Conservation (phyloP, 2,329 filamentous ascomycete genomes). For the Pseudopithomyces chartarum region DNA sequence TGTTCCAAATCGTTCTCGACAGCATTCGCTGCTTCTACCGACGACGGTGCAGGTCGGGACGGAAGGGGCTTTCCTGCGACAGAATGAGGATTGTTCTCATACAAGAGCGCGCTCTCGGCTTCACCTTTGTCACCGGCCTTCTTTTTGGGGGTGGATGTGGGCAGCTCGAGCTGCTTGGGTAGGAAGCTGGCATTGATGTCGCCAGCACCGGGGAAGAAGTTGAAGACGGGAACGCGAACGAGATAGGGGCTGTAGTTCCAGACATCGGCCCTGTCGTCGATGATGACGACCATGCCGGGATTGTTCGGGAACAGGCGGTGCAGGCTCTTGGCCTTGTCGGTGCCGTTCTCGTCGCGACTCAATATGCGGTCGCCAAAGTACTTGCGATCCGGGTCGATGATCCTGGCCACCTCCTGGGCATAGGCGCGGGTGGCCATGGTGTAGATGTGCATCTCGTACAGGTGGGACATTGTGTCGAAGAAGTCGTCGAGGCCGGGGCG, state of each 20-base stretch:
- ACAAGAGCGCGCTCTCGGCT: background rate
- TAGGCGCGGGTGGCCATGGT: conserved; percentile 99
- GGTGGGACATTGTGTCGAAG: conserved; percentile 72
- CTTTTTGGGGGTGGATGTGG: conserved; percentile 28
- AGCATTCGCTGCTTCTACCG: conserved; percentile 40
- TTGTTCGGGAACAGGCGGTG: conserved; percentile 93
- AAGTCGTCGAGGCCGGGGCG: conserved; percentile 85
- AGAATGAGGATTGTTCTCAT: conserved; percentile 10
- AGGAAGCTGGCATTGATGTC: conserved; percentile 99
- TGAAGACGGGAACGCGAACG: conserved; percentile 92
- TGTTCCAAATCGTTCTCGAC: conserved; percentile 70
- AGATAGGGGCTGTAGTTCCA: conserved; percentile 94
- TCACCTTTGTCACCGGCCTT: conserved; percentile 22
- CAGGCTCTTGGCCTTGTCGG: conserved; percentile 85
- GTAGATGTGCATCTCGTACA: conserved; percentile 97
- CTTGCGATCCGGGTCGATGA: conserved; percentile 87
- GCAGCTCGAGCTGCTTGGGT: conserved; percentile 67
- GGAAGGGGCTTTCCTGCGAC: conserved; percentile 27
- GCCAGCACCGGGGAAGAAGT: conserved; percentile 97
- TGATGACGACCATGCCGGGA: conserved; percentile 99
- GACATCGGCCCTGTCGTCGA: conserved; percentile 94
- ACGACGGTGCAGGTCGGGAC: background rate
- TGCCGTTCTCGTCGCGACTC: conserved; percentile 95
- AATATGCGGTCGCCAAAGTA: conserved; percentile 94
- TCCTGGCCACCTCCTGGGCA: conserved; percentile 85